Conservation (phyloP, 2,329 filamentous ascomycete species). For the Paraphaeosphaeria minitans region DNA sequence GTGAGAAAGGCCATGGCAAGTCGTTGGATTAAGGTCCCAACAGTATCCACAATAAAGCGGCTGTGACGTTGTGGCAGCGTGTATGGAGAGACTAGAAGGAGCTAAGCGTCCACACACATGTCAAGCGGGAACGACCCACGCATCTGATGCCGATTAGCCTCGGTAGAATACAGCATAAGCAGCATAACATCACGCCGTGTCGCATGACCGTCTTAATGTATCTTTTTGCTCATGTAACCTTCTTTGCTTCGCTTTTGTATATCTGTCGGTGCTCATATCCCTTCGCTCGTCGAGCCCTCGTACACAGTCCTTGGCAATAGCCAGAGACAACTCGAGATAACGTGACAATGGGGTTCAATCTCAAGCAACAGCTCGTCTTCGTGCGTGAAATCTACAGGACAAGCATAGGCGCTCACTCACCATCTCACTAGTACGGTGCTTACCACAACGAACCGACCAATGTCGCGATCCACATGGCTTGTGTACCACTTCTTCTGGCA, state of each 20-base stretch:
- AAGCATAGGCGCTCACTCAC: neutral
- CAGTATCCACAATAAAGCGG: constrained; percentile 7
- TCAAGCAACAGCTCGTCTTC: constrained; percentile 44
- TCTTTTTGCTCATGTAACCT: neutral
- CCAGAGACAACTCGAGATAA: neutral
- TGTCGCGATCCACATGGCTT: constrained; percentile 76
- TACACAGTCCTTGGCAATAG: neutral
- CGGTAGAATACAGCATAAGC: neutral
- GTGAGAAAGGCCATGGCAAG: neutral
- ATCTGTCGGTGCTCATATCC: neutral
- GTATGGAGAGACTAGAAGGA: neutral
- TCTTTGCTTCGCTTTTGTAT: neutral
- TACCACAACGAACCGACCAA: constrained; percentile 83
- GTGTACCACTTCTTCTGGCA: constrained; percentile 75
- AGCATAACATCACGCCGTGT: constrained; percentile 3
- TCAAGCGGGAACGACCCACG: constrained; percentile 4
- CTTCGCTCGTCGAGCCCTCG: neutral
- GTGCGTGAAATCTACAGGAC: constrained; percentile 17
- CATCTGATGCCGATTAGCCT: constrained; percentile 1
- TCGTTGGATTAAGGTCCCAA: constrained; percentile 3
- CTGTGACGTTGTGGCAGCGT: constrained; percentile 1
- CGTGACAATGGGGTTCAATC: constrained; percentile 26
- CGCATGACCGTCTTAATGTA: constrained; percentile 1
- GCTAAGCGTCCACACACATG: constrained; percentile 9
- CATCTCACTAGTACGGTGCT: constrained; percentile 69